Evolutionary conservation across 176 grass and related monocot genomes (phyloP).

Genomic region (Chrysopogon serrulatus): DNA sequence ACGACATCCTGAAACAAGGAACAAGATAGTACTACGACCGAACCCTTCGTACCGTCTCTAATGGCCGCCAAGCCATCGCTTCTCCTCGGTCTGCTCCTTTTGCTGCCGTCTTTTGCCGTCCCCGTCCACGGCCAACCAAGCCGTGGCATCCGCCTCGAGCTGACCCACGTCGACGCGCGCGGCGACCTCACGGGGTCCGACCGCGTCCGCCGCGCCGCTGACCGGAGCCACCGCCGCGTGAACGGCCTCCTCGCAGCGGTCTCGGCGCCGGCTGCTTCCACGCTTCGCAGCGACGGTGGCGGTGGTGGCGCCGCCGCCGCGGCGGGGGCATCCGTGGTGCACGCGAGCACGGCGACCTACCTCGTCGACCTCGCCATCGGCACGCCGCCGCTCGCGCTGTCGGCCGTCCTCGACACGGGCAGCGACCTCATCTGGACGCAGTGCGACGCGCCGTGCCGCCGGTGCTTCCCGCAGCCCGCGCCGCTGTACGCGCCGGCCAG

Average conservation of each 20-base stretch:
- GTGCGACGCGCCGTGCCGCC: constrained; percentile 47
- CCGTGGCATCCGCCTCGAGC: constrained; percentile 34
- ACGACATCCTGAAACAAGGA: not conserved
- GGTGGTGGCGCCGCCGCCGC: not conserved
- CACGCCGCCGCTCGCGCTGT: constrained; percentile 37
- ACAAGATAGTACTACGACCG: not conserved
- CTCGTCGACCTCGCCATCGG: constrained; percentile 61
- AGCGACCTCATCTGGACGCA: constrained; percentile 89
- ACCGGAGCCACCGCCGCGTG: constrained; percentile 38
- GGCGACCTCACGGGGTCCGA: constrained; percentile 10
- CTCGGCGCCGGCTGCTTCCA: not conserved
- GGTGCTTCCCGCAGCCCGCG: constrained; percentile 49
- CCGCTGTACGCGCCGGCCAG: constrained; percentile 39
- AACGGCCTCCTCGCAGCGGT: constrained; percentile 10
- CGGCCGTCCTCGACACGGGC: constrained; percentile 70
- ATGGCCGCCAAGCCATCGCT: constrained; percentile 1
- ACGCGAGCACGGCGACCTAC: constrained; percentile 52
- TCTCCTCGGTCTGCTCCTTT: constrained; percentile 23
- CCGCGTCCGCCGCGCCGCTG: constrained; percentile 38
- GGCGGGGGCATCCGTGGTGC: not conserved
- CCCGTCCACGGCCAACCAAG: not conserved
- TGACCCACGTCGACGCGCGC: constrained; percentile 37
- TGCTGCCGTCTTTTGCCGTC: constrained; percentile 2
- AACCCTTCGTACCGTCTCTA: not conserved
- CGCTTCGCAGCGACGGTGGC: not conserved